Base-by-base conservation (phyloP, 345 rosid species). In the Cardamine resedifolia region DNA sequence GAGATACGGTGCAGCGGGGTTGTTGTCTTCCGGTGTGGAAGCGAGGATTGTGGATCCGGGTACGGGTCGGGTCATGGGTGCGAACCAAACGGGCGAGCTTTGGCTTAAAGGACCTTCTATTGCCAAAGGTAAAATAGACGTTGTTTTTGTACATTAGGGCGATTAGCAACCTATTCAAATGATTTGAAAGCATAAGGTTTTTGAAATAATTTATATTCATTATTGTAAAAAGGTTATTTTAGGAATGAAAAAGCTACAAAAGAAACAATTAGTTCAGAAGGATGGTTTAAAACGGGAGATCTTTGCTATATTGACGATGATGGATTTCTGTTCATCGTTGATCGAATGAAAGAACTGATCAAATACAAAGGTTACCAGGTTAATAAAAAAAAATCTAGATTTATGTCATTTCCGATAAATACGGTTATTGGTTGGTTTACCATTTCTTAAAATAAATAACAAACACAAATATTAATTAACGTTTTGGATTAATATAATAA, bases 291-390 rank as follows among this genome's bases (percentile, higher is more conserved):
- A 80, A 94, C 98, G 0, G 98, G 97, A 16, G 97, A 91, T 72
- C 77, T 94, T 4, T 94, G 97, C 76, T 91, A 85, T 58, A 84
- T 91, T 3, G 96, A 91, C 21, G 90, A 85, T 0, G 96, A 85
- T 69, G 97, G 98, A 10, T 94, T 85, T 82, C 71, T 94, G 47
- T 91, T 85, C 27, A 66, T 89, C 3, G 97, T 91, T 0, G 97
- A 94, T 68, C 80, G 97, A 70, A 34, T 94, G 75, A 91, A 94
- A 82, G 98, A 94, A 71, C 78, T 94, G 20, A 91, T 94, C 60
- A 94, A 91, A 77, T 94, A 94, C 79, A 94, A 91, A 72, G 98
- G 96, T 16, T 91, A 88, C 73, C 96, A 91, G 97, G 98, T 94
- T 62, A 23, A n/a, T 7, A 31, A 2, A 50, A 1, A 34, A 3